phyloP scores from a whole-genome alignment of 2,329 filamentous ascomycete species.

The Diplodia scrobiculata region DNA sequence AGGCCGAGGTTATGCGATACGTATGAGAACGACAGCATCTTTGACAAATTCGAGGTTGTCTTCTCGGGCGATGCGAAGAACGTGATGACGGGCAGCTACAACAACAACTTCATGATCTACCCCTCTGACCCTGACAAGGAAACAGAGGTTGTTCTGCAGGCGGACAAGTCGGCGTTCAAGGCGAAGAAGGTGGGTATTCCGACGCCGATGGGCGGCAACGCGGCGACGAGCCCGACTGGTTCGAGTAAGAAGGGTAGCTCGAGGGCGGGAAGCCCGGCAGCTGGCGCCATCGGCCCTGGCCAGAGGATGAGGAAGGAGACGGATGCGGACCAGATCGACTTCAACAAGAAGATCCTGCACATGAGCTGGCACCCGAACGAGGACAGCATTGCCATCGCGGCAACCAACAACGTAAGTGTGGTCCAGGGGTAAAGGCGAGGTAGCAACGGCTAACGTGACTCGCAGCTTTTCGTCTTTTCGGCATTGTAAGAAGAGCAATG shows the following conservation, averaged over 20 bases:
- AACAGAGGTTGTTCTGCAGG: slow-evolving; percentile 94
- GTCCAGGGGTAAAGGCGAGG: not conserved
- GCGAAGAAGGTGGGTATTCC: slow-evolving; percentile 99
- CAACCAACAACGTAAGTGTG: slow-evolving; percentile 95
- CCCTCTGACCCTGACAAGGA: slow-evolving; percentile 94
- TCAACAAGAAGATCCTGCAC: slow-evolving; percentile 99
- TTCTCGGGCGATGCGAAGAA: slow-evolving; percentile 98
- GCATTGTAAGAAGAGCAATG: slow-evolving; percentile 48
- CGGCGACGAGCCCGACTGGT: slow-evolving; percentile 70
- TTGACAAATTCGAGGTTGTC: slow-evolving; percentile 99
- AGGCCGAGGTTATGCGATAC: slow-evolving; percentile 93
- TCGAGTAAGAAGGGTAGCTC: slow-evolving; percentile 85
- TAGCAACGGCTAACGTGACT: slow-evolving; percentile 23
- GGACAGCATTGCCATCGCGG: slow-evolving; percentile 98
- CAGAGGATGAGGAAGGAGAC: slow-evolving; percentile 99
- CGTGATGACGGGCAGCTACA: slow-evolving; percentile 99
- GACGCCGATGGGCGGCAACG: slow-evolving; percentile 79
- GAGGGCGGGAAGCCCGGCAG: slow-evolving; percentile 82
- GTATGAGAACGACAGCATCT: slow-evolving; percentile 99
- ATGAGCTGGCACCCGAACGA: slow-evolving; percentile 99
- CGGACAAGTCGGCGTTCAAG: slow-evolving; percentile 99
- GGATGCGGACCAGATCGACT: slow-evolving; percentile 98
- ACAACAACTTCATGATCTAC: slow-evolving; percentile 99
- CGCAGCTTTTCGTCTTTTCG: slow-evolving; percentile 59
- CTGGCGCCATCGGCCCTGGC: slow-evolving; percentile 69